Conservation (phyloP, 1,284 basidiomycete species). For the Rhodotorula sp. region DNA sequence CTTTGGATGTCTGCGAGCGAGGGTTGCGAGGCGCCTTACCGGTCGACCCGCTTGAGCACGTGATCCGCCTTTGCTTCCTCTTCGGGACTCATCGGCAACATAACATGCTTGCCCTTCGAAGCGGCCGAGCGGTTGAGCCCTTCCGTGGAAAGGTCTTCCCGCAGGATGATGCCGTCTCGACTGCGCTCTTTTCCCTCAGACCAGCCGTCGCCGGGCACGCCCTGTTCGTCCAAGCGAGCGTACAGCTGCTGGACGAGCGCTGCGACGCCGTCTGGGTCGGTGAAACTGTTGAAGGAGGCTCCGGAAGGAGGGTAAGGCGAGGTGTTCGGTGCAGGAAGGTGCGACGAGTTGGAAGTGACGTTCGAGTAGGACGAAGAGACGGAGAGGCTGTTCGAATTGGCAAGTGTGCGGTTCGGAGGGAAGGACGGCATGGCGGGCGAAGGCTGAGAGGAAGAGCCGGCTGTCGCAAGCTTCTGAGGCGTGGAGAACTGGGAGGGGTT, state of each 20-base stretch:
- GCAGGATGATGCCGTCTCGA: conserved; percentile 62
- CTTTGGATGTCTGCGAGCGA: too few species aligned
- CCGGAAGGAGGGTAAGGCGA: conserved; percentile 18
- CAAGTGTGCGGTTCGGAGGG: not conserved
- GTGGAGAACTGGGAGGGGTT: too few species aligned
- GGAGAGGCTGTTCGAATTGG: conserved; percentile 16
- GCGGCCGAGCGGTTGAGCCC: not conserved
- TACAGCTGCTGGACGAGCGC: conserved; percentile 49
- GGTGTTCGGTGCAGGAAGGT: not conserved
- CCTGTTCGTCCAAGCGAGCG: conserved; percentile 74
- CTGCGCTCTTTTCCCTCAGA: conserved; percentile 88
- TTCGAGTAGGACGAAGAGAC: conserved; percentile 17
- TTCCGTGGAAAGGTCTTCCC: conserved; percentile 41
- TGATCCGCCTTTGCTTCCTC: conserved; percentile 33
- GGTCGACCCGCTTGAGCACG: conserved; percentile 34
- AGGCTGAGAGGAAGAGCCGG: not conserved
- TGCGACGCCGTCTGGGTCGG: conserved; percentile 32
- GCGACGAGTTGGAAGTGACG: conserved; percentile 28
- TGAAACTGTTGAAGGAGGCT: conserved; percentile 10
- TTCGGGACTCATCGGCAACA: conserved; percentile 1
- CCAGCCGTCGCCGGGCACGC: conserved; percentile 87
- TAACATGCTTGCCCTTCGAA: not conserved
- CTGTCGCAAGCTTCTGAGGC: too few species aligned
- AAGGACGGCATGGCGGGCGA: not conserved
- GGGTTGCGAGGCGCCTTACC: conserved; percentile 3